Percentiles rank a stretch among this genome's conserved stretches.
These are phyloP conservation scores for Malassezia brasiliensis DNA, from an alignment of 1,284 basidiomycete species.

Conservation along the genomic window DNA sequence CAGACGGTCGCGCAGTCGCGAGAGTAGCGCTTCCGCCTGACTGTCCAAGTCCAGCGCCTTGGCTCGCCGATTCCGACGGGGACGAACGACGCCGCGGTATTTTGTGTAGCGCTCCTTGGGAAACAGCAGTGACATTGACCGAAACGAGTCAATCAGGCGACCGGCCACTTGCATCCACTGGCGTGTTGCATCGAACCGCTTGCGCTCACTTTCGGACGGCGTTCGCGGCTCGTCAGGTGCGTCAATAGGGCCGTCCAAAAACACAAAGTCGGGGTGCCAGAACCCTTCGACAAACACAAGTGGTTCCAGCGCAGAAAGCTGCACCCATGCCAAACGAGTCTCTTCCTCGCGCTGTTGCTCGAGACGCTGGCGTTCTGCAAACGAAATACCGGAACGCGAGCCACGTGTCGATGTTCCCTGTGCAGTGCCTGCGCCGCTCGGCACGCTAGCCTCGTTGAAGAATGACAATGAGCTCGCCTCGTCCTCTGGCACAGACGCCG, in stretches of 20 bases:
- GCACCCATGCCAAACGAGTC: conserved; percentile 28
- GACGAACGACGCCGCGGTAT: conserved; percentile 16
- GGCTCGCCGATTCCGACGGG: conserved; percentile 6
- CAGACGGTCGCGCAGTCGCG: conserved; percentile 63
- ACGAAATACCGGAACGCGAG: conserved; percentile 8
- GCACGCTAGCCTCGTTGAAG: conserved; percentile 29
- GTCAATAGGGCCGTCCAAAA: conserved; percentile 22
- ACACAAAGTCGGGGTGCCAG: conserved; percentile 32
- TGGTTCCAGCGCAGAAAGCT: conserved; percentile 29
- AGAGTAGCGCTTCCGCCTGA: conserved; percentile 64
- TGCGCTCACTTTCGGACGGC: conserved; percentile 18
- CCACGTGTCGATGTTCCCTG: conserved; percentile 17
- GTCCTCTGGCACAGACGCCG: neutral
- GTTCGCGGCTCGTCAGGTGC: conserved; percentile 3
- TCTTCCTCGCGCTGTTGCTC: conserved; percentile 41
- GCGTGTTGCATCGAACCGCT: conserved; percentile 49
- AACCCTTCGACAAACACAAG: conserved; percentile 34
- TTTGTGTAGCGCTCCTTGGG: conserved; percentile 55
- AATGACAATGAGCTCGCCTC: conserved; percentile 23
- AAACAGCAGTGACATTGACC: conserved; percentile 74
- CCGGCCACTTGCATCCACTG: conserved; percentile 74
- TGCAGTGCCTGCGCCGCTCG: neutral
- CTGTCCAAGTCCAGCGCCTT: conserved; percentile 17
- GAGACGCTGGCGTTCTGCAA: conserved; percentile 19
- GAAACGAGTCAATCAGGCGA: conserved; percentile 74